phyloP scores from a whole-genome alignment of 1,139 yeast species.

The Lodderomyces orthopsilosis region DNA sequence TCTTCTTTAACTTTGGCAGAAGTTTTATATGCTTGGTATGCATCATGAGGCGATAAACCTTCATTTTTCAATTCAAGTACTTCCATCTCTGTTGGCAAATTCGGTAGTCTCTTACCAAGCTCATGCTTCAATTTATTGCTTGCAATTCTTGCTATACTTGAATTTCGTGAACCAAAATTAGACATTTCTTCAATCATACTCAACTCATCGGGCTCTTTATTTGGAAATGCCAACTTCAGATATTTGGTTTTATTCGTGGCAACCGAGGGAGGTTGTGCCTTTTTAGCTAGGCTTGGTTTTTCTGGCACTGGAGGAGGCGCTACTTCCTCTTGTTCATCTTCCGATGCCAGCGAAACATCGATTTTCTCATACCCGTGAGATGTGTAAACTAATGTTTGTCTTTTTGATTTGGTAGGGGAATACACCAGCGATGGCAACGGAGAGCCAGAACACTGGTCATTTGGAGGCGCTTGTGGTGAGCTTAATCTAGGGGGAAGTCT shows the following conservation, averaged over 20 bases:
- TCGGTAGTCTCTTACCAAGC: slow-evolving; percentile 5
- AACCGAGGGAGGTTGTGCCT: slow-evolving; percentile 24
- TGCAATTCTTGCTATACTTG: slow-evolving; percentile 21
- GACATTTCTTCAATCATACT: slow-evolving; percentile 46
- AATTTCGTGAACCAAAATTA: slow-evolving; percentile 27
- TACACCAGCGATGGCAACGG: slow-evolving; percentile 16
- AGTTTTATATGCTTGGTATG: no score
- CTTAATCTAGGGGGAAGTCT: slow-evolving; percentile 44
- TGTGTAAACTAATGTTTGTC: slow-evolving; percentile 32
- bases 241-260: slow-evolving; percentile 21
- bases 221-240: slow-evolving; percentile 17
- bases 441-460: slow-evolving; percentile 19
- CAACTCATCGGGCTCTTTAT: slow-evolving; percentile 30
- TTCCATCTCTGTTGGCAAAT: slow-evolving; percentile 13
- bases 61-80: no score
- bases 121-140: slow-evolving; percentile 4
- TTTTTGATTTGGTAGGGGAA: slow-evolving; percentile 14
- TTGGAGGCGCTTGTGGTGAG: background rate
- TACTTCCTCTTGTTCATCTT: slow-evolving; percentile 1
- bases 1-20: no score
- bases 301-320: background rate
- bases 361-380: slow-evolving; percentile 38
- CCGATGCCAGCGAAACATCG: slow-evolving; percentile 26
- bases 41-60: no score
- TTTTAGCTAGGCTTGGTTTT: slow-evolving; percentile 13